Percentiles rank a stretch among this genome's conserved stretches.
These are phyloP conservation scores for Mycoemilia scoparia DNA, from an alignment of 192 early-diverging fungal genomes.

Conservation along the genomic window DNA sequence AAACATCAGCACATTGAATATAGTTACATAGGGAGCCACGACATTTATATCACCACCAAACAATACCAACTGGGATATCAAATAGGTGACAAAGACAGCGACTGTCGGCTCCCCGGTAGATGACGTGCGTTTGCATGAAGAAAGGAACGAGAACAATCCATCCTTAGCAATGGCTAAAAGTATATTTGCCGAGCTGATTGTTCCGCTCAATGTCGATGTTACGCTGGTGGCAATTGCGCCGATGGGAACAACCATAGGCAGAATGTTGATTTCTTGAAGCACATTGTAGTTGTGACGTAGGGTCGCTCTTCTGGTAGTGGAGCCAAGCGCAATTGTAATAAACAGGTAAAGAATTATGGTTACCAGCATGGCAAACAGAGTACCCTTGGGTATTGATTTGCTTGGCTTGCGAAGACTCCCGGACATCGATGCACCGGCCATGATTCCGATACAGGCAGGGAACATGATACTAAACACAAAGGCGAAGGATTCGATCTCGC, in stretches of 20 bases:
- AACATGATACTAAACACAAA: constrained; percentile 45
- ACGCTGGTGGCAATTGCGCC: constrained; percentile 41
- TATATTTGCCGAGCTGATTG: constrained; percentile 40
- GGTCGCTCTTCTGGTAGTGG: constrained; percentile 34
- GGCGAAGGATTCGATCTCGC: constrained; percentile 25
- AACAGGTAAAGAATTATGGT: constrained; percentile 35
- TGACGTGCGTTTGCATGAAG: constrained; percentile 8
- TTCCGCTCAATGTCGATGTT: constrained; percentile 37
- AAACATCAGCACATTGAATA: constrained; percentile 44
- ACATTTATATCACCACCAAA: constrained; percentile 42
- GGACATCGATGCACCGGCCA: constrained; percentile 55
- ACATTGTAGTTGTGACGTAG: constrained; percentile 42
- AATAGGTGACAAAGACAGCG: constrained; percentile 21
- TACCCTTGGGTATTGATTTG: constrained; percentile 48
- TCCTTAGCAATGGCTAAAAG: constrained; percentile 50
- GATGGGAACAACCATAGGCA: constrained; percentile 33
- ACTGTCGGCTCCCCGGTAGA: constrained; percentile 9
- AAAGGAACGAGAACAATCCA: constrained; percentile 34
- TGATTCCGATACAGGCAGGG: constrained; percentile 48
- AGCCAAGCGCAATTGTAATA: constrained; percentile 35
- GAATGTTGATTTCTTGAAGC: constrained; percentile 38
- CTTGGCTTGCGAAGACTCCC: constrained; percentile 44
- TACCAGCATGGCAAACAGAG: constrained; percentile 36
- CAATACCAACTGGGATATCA: constrained; percentile 33
- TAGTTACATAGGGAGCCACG: constrained; percentile 44